A percentile compares a stretch with the other conserved stretches of the same genome.
Conservation (phyloP, 2,329 filamentous ascomycete genomes). For the Plenodomus biglobosus region DNA sequence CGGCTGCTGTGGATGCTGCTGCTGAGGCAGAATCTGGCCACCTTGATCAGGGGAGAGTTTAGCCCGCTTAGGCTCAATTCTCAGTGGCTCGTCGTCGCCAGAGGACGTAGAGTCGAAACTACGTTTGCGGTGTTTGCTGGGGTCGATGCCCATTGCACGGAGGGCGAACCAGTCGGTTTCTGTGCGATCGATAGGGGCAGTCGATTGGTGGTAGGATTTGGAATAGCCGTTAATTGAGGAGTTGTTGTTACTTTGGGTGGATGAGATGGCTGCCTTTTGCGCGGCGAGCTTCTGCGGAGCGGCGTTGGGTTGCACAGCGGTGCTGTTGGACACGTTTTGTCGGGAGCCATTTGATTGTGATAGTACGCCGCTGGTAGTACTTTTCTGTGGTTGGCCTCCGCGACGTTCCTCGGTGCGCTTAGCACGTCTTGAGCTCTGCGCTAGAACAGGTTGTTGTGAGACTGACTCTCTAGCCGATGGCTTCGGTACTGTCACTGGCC, state of each 20-base stretch:
- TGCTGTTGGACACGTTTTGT: neutral
- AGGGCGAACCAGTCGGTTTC: conserved; percentile 55
- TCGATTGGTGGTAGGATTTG: conserved; percentile 25
- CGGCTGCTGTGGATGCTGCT: conserved; percentile 2
- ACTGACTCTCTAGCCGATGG: conserved; percentile 7
- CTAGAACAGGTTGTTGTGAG: conserved; percentile 16
- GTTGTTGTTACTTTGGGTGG: neutral
- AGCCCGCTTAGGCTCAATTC: conserved; percentile 27
- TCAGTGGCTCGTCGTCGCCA: conserved; percentile 22
- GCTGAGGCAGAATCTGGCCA: conserved; percentile 6
- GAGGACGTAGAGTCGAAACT: conserved; percentile 29
- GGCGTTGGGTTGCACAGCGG: neutral
- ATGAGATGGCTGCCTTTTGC: neutral
- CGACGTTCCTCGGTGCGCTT: conserved; percentile 23
- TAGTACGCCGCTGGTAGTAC: neutral
- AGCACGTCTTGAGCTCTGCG: conserved; percentile 20
- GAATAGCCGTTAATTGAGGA: conserved; percentile 21
- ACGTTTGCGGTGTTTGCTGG: conserved; percentile 35
- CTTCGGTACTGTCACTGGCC: neutral
- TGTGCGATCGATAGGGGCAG: conserved; percentile 46
- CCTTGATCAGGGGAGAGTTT: conserved; percentile 14
- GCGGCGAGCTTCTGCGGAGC: neutral
- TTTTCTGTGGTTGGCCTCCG: neutral
- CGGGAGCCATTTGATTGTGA: neutral
- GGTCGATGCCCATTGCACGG: conserved; percentile 52